Conservation (phyloP, 768 basidiomycete genomes). For the Solioccasus polychromus region DNA sequence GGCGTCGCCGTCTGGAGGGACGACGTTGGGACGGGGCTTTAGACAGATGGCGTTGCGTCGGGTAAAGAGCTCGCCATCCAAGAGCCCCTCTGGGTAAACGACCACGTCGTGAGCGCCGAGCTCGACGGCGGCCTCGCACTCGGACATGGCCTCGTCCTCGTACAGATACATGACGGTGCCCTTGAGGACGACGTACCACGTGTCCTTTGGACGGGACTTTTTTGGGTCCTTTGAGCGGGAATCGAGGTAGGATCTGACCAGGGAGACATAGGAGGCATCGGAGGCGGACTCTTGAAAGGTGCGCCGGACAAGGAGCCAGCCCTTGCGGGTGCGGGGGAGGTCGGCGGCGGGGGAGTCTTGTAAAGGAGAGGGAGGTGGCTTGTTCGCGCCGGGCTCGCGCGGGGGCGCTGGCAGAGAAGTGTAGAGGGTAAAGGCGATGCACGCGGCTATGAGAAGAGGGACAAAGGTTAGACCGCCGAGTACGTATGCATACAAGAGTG, state of each 20-base stretch:
- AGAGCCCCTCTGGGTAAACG: constrained; percentile 69
- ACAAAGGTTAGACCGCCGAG: constrained; percentile 89
- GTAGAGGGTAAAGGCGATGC: constrained; percentile 67
- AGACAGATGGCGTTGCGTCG: constrained; percentile 87
- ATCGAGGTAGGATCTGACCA: constrained; percentile 78
- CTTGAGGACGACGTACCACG: constrained; percentile 92
- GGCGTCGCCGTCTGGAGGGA: too few species aligned
- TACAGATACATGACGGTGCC: constrained; percentile 89
- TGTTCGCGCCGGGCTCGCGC: constrained; percentile 44
- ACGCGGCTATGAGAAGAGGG: constrained; percentile 62
- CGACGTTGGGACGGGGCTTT: constrained; percentile 50
- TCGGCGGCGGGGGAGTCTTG: constrained; percentile 42
- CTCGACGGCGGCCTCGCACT: constrained; percentile 90
- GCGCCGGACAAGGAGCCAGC: constrained; percentile 80
- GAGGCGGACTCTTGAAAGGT: constrained; percentile 66
- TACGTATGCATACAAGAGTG: constrained; percentile 79
- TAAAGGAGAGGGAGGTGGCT: too few species aligned
- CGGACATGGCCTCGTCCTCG: constrained; percentile 87
- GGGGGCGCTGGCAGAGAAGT: constrained; percentile 84
- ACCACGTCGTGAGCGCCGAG: constrained; percentile 73
- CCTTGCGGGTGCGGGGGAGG: constrained; percentile 63
- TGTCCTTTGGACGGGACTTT: constrained; percentile 81
- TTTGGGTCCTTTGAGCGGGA: constrained; percentile 83
- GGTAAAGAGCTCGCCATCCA: constrained; percentile 88
- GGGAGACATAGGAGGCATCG: constrained; percentile 73